phyloP scores from a whole-genome alignment of 441 rosid genomes.

The Euphorbia schlechtendalii region DNA sequence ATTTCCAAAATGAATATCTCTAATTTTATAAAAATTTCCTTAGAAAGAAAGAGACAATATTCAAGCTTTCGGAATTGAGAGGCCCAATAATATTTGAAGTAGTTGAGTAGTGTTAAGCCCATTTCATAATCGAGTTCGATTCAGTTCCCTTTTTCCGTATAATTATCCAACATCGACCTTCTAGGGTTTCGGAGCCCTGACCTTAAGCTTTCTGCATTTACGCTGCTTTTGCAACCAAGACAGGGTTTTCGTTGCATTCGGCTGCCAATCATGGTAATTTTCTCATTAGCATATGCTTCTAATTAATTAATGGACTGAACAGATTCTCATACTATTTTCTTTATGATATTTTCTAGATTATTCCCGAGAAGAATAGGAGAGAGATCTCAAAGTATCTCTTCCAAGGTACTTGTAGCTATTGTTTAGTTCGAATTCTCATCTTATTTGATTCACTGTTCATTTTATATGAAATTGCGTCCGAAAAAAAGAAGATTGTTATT shows the following conservation, averaged over 20 bases:
- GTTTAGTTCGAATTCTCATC: neutral
- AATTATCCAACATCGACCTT: neutral
- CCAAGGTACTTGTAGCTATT: conserved; percentile 40
- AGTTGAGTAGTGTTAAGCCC: neutral
- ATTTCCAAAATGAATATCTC: too few relatives aligned
- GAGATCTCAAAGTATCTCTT: conserved; percentile 93
- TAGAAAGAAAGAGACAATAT: neutral
- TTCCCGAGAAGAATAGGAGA: conserved; percentile 84
- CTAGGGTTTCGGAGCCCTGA: conserved; percentile 26
- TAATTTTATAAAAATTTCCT: too few relatives aligned
- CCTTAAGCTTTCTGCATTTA: neutral
- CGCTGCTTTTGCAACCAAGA: conserved; percentile 7
- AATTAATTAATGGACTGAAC: neutral
- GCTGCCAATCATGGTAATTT: conserved; percentile 26
- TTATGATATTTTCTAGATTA: conserved; percentile 39
- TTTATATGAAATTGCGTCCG: neutral
- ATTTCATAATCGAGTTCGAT: neutral
- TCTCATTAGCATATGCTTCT: neutral
- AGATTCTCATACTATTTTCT: neutral
- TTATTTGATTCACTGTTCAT: neutral
- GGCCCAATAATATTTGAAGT: neutral
- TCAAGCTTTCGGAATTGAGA: too few relatives aligned
- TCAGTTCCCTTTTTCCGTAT: neutral
- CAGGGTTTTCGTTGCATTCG: neutral
- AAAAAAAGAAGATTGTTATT: neutral